These are phyloP conservation scores for Cyberlindnera euphorbiiphila DNA, from an alignment of 805 yeast genomes.

Conservation along the genomic window DNA sequence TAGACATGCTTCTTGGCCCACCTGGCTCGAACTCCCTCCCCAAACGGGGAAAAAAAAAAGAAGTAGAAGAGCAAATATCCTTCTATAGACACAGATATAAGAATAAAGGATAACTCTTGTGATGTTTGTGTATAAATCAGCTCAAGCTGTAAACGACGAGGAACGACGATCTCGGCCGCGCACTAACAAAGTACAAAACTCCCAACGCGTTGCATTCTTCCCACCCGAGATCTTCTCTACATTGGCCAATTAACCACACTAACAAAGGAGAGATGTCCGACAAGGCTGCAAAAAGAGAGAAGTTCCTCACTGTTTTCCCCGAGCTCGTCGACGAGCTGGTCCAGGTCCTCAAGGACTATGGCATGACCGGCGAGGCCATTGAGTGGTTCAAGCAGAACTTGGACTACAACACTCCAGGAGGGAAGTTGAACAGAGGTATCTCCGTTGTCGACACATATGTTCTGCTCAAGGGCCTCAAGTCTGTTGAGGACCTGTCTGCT, in stretches of 20 bases:
- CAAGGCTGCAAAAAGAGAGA: slow-evolving; percentile 39
- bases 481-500: slow-evolving; percentile 52
- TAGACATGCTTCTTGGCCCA: too few species aligned
- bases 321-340: slow-evolving; percentile 71
- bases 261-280: slow-evolving; percentile 19
- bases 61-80: not conserved
- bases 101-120: too few species aligned
- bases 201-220: too few species aligned
- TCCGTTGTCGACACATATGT: slow-evolving; percentile 93
- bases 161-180: not conserved
- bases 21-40: not conserved
- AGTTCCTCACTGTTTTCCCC: slow-evolving; percentile 69
- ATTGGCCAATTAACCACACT: too few species aligned
- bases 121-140: too few species aligned
- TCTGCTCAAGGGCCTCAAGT: slow-evolving; percentile 61
- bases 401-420: slow-evolving; percentile 91
- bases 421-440: slow-evolving; percentile 93
- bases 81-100: not conserved
- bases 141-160: slow-evolving; percentile 1
- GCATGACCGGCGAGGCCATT: slow-evolving; percentile 82
- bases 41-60: not conserved
- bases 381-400: slow-evolving; percentile 75
- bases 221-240: too few species aligned
- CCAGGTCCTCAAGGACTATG: slow-evolving; percentile 57
- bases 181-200: too few species aligned